phyloP scores from a whole-genome alignment of 2,329 filamentous ascomycete species.

The Aspergillus quadrilineatus region DNA sequence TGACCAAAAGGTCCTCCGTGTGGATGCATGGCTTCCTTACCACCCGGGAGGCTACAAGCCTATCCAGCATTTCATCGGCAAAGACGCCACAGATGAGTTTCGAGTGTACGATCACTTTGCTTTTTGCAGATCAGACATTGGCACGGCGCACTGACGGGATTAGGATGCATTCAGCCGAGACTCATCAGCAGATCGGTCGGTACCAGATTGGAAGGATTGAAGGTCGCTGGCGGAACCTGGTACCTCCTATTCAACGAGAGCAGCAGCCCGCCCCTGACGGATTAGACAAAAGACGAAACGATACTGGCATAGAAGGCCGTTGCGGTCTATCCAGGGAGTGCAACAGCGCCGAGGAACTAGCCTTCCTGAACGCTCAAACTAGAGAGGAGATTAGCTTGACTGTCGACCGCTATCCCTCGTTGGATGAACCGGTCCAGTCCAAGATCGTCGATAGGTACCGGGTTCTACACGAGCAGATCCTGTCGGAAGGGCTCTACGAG shows the following conservation, averaged over 20 bases:
- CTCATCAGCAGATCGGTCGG: slow-evolving; percentile 68
- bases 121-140: too few species aligned
- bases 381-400: slow-evolving; percentile 14
- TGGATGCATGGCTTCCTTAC: slow-evolving; percentile 81
- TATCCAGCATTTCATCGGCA: slow-evolving; percentile 85
- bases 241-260: slow-evolving; percentile 87
- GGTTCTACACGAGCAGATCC: slow-evolving; percentile 27
- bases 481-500: slow-evolving; percentile 69
- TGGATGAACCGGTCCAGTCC: slow-evolving; percentile 70
- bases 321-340: not conserved
- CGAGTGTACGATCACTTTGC: too few species aligned
- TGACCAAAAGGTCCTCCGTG: slow-evolving; percentile 75
- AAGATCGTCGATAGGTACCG: slow-evolving; percentile 64
- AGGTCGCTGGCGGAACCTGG: slow-evolving; percentile 78
- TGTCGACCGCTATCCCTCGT: slow-evolving; percentile 68
- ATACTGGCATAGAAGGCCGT: not conserved
- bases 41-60: slow-evolving; percentile 89
- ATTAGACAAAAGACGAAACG: not conserved
- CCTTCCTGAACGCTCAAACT: slow-evolving; percentile 13
- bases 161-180: slow-evolving; percentile 79
- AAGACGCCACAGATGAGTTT: slow-evolving; percentile 90
- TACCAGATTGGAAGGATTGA: slow-evolving; percentile 80
- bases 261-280: not conserved
- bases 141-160: too few species aligned
- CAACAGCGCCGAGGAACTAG: slow-evolving; percentile 17